phyloP scores from a whole-genome alignment of 2,329 filamentous ascomycete genomes.

The Pochonia chlamydosporia region DNA sequence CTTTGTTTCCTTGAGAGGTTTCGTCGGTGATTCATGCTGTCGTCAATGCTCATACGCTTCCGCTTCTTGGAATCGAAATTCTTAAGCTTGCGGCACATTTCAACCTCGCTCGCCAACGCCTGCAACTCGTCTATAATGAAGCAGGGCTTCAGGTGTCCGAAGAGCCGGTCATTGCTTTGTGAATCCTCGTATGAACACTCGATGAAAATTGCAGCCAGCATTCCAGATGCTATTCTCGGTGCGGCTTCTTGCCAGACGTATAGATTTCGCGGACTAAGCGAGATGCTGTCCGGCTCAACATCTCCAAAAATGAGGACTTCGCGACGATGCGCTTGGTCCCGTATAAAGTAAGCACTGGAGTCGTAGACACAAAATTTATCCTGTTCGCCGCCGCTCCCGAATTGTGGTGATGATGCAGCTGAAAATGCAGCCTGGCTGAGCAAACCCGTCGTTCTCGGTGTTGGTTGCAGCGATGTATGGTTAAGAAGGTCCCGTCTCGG shows the following conservation, averaged over 20 bases:
- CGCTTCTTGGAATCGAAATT: slow-evolving; percentile 50
- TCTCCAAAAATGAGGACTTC: slow-evolving; percentile 95
- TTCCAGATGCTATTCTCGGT: slow-evolving; percentile 69
- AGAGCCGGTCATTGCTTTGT: slow-evolving; percentile 70
- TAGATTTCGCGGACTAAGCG: slow-evolving; percentile 73
- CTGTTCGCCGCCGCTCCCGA: slow-evolving; percentile 23
- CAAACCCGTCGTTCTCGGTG: slow-evolving; percentile 17
- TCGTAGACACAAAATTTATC: slow-evolving; percentile 67
- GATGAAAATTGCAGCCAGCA: slow-evolving; percentile 79
- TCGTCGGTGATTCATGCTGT: slow-evolving; percentile 13
- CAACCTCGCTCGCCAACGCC: slow-evolving; percentile 65
- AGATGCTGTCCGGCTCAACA: slow-evolving; percentile 86
- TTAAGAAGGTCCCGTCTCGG: slow-evolving; percentile 21
- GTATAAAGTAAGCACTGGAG: slow-evolving; percentile 90
- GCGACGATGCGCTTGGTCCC: slow-evolving; percentile 60
- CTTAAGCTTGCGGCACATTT: slow-evolving; percentile 37
- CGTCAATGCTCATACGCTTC: slow-evolving; percentile 45
- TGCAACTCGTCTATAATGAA: slow-evolving; percentile 77
- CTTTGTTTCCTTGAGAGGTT: slow-evolving; percentile 14
- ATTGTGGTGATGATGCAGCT: slow-evolving; percentile 17
- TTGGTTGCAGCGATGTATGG: slow-evolving; percentile 10
- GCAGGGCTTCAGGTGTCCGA: slow-evolving; percentile 80
- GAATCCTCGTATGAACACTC: slow-evolving; percentile 91
- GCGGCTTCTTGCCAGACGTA: slow-evolving; percentile 84
- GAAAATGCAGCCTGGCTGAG: slow-evolving; percentile 25